Evolutionary conservation across 192 early-diverging fungal genomes (phyloP), one percentile per base, ranked within the genome.

Genomic region (Coemansia sp.): DNA sequence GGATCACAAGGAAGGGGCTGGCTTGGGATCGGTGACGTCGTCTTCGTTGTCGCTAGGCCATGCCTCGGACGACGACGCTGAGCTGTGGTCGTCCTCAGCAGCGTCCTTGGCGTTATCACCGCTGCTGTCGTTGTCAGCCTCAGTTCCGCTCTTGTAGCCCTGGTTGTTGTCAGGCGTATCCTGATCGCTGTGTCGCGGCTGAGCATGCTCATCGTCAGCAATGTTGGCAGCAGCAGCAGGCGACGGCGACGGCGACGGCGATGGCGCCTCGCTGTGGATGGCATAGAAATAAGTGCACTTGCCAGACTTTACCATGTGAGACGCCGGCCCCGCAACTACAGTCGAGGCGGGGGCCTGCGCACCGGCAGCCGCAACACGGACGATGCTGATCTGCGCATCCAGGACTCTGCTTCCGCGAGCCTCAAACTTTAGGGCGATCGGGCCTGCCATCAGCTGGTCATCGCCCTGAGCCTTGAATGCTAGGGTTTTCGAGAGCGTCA

Each of bases 401-500:
- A 75, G 59, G 11, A 75, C 27, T 5, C 59, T 27, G 27, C 62
- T 60, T 3, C 27, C 15, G 11, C 59, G 64, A 2, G 62, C 60
- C 42, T 62, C 73, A 40, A 76, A 81, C 46, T 62, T 64, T n/a
- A 81, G 46, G 2, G 79, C 79, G 61, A 81, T 14, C 12, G 59
- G n/a, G 0, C 58, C 60, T 2, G 67, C 60, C 19, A 42, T 54
- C 11, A 68, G 40, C 5, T 25, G 40, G 17, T 47, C 64, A 1
- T 64, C 61, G 46, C 72, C 72, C 41, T 31, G 59, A 7, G 62
- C 68, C 41, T 80, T 74, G 19, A 71, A 29, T 14, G 57, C 65
- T 62, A 80, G 31, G 4, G 65, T 49, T 17, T 15, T 56, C 19
- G 68, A 64, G 43, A 63, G 17, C 32, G 45, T 17, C n/a, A 38